phyloP scores from a whole-genome alignment of 345 rosid genomes.

The Schrenkiella parvula region DNA sequence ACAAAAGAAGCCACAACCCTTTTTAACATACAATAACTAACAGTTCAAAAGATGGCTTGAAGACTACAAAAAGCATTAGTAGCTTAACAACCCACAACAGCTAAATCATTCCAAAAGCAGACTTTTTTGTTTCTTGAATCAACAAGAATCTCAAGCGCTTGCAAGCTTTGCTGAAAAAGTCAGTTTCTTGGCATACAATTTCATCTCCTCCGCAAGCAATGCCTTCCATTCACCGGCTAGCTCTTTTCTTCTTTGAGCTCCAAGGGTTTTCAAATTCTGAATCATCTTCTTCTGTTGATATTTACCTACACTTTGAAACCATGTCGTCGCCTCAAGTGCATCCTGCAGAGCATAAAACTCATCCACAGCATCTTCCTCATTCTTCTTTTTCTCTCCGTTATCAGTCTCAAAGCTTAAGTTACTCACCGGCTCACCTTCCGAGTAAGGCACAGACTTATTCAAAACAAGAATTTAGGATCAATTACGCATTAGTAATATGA shows the following conservation, averaged over 20 bases:
- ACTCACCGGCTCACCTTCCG: neutral
- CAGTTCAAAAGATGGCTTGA: neutral
- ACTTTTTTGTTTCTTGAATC: neutral
- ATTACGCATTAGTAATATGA: neutral
- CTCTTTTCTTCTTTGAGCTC: neutral
- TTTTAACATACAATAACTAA: neutral
- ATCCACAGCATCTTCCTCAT: neutral
- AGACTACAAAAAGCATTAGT: neutral
- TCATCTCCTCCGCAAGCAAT: neutral
- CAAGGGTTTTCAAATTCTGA: neutral
- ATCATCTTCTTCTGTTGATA: conserved; percentile 4
- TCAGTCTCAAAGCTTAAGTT: neutral
- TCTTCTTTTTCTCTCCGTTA: neutral
- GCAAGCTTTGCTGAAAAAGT: conserved; percentile 9
- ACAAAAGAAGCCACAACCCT: neutral
- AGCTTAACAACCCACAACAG: neutral
- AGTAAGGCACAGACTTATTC: neutral
- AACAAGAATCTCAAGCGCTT: neutral
- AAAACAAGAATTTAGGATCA: neutral
- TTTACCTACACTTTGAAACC: neutral
- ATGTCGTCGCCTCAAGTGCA: neutral
- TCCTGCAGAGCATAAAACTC: conserved; percentile 1
- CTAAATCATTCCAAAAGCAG: neutral
- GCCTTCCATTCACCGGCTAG: conserved; percentile 7
- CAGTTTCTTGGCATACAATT: neutral